Evolutionary conservation across 257 asterid genomes (phyloP).

Genomic region (Solanum okadae): DNA sequence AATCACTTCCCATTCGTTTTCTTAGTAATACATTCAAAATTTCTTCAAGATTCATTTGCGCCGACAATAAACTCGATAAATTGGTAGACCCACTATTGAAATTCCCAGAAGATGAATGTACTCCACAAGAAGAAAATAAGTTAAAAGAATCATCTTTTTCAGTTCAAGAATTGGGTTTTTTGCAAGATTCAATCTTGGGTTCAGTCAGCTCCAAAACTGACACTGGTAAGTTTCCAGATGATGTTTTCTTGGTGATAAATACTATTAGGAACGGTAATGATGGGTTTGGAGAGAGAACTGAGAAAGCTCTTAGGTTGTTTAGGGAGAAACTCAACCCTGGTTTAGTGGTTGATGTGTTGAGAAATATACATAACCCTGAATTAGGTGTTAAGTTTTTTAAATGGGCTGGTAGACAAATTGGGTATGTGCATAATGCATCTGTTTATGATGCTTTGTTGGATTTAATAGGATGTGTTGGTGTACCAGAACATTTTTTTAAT

Average conservation of each 20-base stretch:
- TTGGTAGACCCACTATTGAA: slow-evolving; percentile 14
- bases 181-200: slow-evolving; percentile 35
- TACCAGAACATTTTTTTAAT: slow-evolving; percentile 29
- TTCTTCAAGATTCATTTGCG: slow-evolving; percentile 29
- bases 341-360: slow-evolving; percentile 65
- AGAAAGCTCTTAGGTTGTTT: slow-evolving; percentile 60
- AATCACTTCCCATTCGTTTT: background rate
- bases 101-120: slow-evolving; percentile 10
- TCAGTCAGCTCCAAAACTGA: slow-evolving; percentile 17
- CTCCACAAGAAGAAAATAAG: slow-evolving; percentile 4
- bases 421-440: slow-evolving; percentile 54
- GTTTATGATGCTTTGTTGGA: slow-evolving; percentile 71
- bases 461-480: slow-evolving; percentile 23
- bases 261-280: slow-evolving; percentile 35
- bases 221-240: slow-evolving; percentile 35
- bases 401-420: slow-evolving; percentile 97
- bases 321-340: slow-evolving; percentile 57
- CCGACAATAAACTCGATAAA: slow-evolving; percentile 21
- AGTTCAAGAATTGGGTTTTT: slow-evolving; percentile 37
- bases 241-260: slow-evolving; percentile 35
- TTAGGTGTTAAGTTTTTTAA: slow-evolving; percentile 76
- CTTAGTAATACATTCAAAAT: slow-evolving; percentile 12
- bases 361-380: slow-evolving; percentile 42
- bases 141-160: slow-evolving; percentile 23
- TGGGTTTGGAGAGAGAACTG: slow-evolving; percentile 62